Percentiles rank a stretch among this genome's conserved stretches.
Evolutionary conservation across 192 early-diverging fungal species (phyloP).

Genomic region (Dissophora ornata): DNA sequence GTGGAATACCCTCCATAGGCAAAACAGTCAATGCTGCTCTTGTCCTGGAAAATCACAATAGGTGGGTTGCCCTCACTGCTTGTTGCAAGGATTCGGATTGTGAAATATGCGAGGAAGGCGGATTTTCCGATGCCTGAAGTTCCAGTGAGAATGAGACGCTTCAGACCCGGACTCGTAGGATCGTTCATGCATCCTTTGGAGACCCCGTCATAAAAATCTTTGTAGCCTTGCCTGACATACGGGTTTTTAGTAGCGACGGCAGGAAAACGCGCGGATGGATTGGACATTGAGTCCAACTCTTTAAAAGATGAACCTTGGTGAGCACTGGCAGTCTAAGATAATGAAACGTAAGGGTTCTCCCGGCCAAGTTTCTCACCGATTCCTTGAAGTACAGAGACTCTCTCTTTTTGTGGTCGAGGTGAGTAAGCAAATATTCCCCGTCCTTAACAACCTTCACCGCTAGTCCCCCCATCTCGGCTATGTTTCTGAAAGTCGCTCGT

Average conservation of each 20-base stretch:
- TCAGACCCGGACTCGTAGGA: neutral
- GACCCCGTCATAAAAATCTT: constrained; percentile 27
- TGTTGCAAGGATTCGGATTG: constrained; percentile 35
- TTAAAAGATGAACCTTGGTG: neutral
- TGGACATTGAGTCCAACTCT: constrained; percentile 2
- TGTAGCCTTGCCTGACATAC: constrained; percentile 33
- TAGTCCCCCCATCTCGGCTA: no score
- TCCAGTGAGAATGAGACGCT: constrained; percentile 39
- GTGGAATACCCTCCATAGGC: constrained; percentile 20
- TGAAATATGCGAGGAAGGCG: constrained; percentile 40
- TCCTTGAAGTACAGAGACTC: no score
- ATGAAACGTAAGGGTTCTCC: no score
- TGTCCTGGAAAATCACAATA: constrained; percentile 38
- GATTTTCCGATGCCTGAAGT: constrained; percentile 51
- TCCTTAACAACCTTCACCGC: no score
- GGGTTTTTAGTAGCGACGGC: constrained; percentile 12
- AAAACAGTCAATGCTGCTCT: neutral
- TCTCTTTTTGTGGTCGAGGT: no score
- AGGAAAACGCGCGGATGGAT: constrained; percentile 4
- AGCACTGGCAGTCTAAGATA: no score
- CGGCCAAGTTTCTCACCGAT: no score
- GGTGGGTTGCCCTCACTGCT: constrained; percentile 14
- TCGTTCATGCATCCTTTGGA: neutral
- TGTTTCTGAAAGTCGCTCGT: constrained; percentile 39
- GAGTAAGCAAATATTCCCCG: no score